Base-by-base conservation (phyloP, 192 early-diverging fungal genomes). In the Entomortierella chlamydospora region DNA sequence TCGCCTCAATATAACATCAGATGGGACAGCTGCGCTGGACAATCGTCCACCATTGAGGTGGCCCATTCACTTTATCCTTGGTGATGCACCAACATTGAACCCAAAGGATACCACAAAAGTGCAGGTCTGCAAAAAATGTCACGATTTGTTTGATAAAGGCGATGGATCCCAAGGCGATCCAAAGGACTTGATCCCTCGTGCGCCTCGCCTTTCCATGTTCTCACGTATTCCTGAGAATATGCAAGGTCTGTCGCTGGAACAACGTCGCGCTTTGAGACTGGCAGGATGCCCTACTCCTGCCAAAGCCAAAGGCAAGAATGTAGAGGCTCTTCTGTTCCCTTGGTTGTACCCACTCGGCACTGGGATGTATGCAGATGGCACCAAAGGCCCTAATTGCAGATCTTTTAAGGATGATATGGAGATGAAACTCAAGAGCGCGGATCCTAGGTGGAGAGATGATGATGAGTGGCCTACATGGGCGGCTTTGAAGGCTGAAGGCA, bases 381-480 rank as follows among this genome's bases (percentile, higher is more conserved):
- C 60, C 42, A 74, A 74, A 50, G 72, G 72, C 3, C 39, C 64
- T 41, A 74, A 74, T 25, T 67, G 72, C 43, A 66, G 72, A 39
- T 66, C 57, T 20, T 74, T 74, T 20, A 42, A 67, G 18, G 72
- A 74, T 8, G 72, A 74, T 47, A 74, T 74, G 72, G 72, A 74
- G 72, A 74, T 74, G 18, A 74, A 74, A 49, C 64, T 74, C 57
- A 74, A 67, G n/a, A 74, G 72, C 54, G 72, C 72, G 11, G 72
- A 74, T 39, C 30, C 72, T 8, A 57, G 72, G 22, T 74, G 72
- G 72, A 66, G 72, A 33, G 72, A 74, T 23, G 72, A 74, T 30
- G 72, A 74, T n/a, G 72, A 74, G 52, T 74, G 72, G 72, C 31
- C 64, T 17, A 74, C 72, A 18, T 74, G 72, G 72, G 72, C 72